These are phyloP conservation scores for Peniophora sp. DNA, from an alignment of 1,284 basidiomycete species.

Conservation along the genomic window DNA sequence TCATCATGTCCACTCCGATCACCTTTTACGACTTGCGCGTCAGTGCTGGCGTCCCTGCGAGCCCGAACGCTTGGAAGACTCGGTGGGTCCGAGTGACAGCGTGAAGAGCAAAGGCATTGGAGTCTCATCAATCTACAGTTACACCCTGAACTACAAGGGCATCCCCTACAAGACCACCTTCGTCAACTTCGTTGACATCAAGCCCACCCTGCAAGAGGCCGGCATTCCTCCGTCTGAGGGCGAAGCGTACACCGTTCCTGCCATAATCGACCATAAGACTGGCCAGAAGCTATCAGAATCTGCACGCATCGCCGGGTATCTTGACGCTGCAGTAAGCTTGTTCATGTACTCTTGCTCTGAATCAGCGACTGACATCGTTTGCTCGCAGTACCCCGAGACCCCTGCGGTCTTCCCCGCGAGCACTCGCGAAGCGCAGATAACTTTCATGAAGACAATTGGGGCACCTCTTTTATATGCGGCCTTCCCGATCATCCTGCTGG, in stretches of 20 bases:
- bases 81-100: too few species aligned
- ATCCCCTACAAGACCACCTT: not conserved
- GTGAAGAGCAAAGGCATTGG: too few species aligned
- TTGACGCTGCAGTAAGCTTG: constrained; percentile 1
- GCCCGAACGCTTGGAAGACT: too few species aligned
- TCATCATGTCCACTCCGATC: too few species aligned
- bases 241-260: constrained; percentile 10
- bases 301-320: constrained; percentile 8
- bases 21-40: too few species aligned
- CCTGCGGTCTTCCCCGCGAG: constrained; percentile 2
- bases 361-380: too few species aligned
- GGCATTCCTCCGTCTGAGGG: not conserved
- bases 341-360: too few species aligned
- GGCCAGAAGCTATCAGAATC: constrained; percentile 4
- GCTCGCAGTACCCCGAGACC: constrained; percentile 2
- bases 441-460: too few species aligned
- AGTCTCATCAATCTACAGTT: not conserved
- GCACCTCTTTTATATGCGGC: too few species aligned
- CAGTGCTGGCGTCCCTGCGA: too few species aligned
- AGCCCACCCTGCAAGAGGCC: not conserved
- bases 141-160: not conserved
- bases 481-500: not conserved
- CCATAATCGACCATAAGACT: constrained; percentile 6
- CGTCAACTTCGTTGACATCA: not conserved
- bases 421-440: not conserved